These are phyloP conservation scores for Heterobasidion occidentale DNA, from an alignment of 1,284 basidiomycete species.

Conservation along the genomic window DNA sequence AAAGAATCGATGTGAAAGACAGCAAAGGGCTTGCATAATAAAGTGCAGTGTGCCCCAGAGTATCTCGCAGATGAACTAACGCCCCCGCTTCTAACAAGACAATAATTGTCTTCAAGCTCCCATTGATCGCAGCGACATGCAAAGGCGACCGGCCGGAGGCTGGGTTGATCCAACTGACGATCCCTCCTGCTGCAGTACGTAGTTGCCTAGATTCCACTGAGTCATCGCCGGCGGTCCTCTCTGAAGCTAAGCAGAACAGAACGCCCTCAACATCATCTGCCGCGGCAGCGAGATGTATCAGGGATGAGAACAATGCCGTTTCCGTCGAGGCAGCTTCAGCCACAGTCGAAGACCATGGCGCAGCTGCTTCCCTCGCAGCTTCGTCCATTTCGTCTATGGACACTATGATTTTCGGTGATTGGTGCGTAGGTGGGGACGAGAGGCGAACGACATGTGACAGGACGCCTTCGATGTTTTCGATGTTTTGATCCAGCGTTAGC, in stretches of 20 bases:
- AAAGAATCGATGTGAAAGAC: background rate
- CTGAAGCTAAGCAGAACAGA: constrained; percentile 43
- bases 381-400: constrained; percentile 18
- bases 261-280: constrained; percentile 58
- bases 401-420: constrained; percentile 36
- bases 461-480: constrained; percentile 55
- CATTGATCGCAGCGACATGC: constrained; percentile 75
- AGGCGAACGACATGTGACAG: constrained; percentile 62
- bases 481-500: constrained; percentile 36
- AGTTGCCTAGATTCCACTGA: constrained; percentile 8
- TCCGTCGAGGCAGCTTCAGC: constrained; percentile 64
- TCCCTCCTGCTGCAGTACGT: constrained; percentile 44
- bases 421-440: constrained; percentile 27
- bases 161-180: constrained; percentile 63
- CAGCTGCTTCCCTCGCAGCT: constrained; percentile 42
- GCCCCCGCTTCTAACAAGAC: constrained; percentile 72
- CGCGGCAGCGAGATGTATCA: constrained; percentile 72
- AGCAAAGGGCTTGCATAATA: constrained; percentile 55
- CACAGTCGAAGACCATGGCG: constrained; percentile 71
- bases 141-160: constrained; percentile 70
- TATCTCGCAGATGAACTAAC: constrained; percentile 79
- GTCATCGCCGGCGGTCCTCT: constrained; percentile 12
- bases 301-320: constrained; percentile 61
- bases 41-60: constrained; percentile 73
- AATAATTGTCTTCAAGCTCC: constrained; percentile 45